Base-by-base conservation (phyloP, 768 basidiomycete species). In the Tubosaeta sp. region DNA sequence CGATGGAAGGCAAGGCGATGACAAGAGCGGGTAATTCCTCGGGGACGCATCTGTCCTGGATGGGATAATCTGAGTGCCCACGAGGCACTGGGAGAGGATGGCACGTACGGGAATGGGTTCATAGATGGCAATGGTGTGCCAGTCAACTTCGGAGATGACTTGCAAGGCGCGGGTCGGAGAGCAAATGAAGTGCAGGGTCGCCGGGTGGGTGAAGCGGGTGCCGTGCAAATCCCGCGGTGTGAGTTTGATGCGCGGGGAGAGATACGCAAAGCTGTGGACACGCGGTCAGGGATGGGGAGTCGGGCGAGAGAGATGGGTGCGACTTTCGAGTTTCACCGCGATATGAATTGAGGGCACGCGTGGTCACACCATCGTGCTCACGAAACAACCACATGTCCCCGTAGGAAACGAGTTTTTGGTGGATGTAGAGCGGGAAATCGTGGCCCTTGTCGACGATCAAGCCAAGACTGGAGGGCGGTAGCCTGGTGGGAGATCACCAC, bases 371-470 rank as follows among this genome's bases (percentile, higher is more conserved):
- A 45, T 73, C 67, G 51, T 84, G 76, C 39, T 84, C 75, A 53
- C 92, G 77, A 59, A 84, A 90, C 32, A 81, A 65, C 87, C 90
- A 94, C 79, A 91, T 86, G 42, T 68, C 40, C 1, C 92, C 92
- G 63, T 85, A 91, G 10, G 70, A 60, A 32, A 80, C 67, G 3
- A 93, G 75, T 45, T 70, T 71, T 16, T 70, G 58, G 61, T 84
- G 76, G 25, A 90, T 77, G 19, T 72, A 57, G 12, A 60, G 55
- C 21, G 88, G 84, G 61, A 92, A 94, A 65, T 94, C 91, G 44
- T 71, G 47, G 9, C 94, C 92, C 65, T 74, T 76, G 69, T 95
- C 92, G 39, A 96, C 70, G 48, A 95, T 78, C 90, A 93, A 92
- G 16, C 89, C 89, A 29, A 94, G 64, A 46, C 74, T 63, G 24